A percentile compares a stretch with the other conserved stretches of the same genome.
Conservation (phyloP, 1,284 basidiomycete species). For the Tilletiopsis washingtonensis region DNA sequence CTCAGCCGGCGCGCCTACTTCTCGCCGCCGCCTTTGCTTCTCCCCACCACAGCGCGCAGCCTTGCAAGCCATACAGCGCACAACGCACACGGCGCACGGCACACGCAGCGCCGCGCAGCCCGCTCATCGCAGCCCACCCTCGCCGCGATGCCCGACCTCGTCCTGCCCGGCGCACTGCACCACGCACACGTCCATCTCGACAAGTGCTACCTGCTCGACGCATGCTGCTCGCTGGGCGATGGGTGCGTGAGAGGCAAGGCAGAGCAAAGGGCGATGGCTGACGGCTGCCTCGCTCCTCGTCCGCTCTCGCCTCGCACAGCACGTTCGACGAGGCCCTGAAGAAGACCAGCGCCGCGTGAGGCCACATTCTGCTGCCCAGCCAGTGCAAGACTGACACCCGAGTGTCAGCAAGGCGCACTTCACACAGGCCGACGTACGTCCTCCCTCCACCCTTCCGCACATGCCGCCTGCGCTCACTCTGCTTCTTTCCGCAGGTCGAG, state of each 20-base stretch:
- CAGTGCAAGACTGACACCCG: background rate
- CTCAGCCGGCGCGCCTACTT: too few species aligned
- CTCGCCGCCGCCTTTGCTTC: too few species aligned
- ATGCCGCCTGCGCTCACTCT: background rate
- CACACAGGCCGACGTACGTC: slow-evolving; percentile 4
- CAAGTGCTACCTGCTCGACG: slow-evolving; percentile 18
- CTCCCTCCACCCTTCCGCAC: too few species aligned
- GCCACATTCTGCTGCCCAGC: background rate
- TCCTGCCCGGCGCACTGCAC: slow-evolving; percentile 18
- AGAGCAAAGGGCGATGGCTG: too few species aligned
- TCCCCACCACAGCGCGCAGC: too few species aligned
- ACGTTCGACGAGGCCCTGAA: slow-evolving; percentile 19
- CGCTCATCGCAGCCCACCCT: too few species aligned
- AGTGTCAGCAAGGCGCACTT: slow-evolving; percentile 11
- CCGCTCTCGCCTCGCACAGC: background rate
- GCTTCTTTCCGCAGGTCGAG: slow-evolving; percentile 1
- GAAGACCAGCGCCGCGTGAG: slow-evolving; percentile 11
- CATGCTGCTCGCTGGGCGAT: slow-evolving; percentile 7
- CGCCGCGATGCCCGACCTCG: too few species aligned
- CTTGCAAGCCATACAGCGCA: too few species aligned
- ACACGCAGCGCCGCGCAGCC: too few species aligned
- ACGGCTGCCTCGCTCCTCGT: background rate
- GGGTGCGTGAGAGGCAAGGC: slow-evolving; percentile 4
- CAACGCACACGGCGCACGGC: too few species aligned
- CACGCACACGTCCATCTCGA: slow-evolving; percentile 29